Evolutionary conservation across 441 rosid genomes (phyloP), one percentile per base, ranked within the genome.

Genomic region (Pelargonium fulgidum): DNA sequence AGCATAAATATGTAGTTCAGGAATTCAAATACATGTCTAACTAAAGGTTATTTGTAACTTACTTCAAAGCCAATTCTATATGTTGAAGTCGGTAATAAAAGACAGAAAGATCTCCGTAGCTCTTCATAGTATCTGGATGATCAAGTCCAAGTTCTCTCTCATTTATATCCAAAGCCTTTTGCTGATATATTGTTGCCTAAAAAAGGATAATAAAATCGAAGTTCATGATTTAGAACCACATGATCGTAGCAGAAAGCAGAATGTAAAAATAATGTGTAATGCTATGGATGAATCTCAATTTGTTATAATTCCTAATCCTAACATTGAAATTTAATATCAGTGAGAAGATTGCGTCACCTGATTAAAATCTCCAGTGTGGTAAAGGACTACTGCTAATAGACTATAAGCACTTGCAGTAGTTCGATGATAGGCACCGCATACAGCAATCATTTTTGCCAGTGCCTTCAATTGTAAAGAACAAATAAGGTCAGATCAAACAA

Each of bases 121-220:
- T 89, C 81, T 89, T 89, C 92, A 89, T 87, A 42, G 94, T 89
- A 74, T 89, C 94, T 10, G 92, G 94, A 76, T 89, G 94, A 81
- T 89, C 94, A 71, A 89, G 91, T 68, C 94, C 94, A 33, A 89
- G 94, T 77, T 89, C 94, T 78, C 92, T 85, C 81, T 89, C 94
- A 81, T 89, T 89, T 50, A 89, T 85, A 80, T 87, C 92, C 76
- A 89, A 77, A 2, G 94, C 94, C 73, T 86, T 89, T 73, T 89
- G 94, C 78, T 89, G 94, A 77, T 89, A 89, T 66, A 89, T 85
- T 61, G 91, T 89, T 54, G 91, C 94, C 99, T 95, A 73, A 14
- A 79, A 48, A 77, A 70, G 70, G 66, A 68, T 68, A 81, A 76
- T 20, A 45, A 45, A 45, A 45, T 45, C n/a, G 11, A 45, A 45